phyloP scores from a whole-genome alignment of 306 rosid species.

The Medicago ruthenica region DNA sequence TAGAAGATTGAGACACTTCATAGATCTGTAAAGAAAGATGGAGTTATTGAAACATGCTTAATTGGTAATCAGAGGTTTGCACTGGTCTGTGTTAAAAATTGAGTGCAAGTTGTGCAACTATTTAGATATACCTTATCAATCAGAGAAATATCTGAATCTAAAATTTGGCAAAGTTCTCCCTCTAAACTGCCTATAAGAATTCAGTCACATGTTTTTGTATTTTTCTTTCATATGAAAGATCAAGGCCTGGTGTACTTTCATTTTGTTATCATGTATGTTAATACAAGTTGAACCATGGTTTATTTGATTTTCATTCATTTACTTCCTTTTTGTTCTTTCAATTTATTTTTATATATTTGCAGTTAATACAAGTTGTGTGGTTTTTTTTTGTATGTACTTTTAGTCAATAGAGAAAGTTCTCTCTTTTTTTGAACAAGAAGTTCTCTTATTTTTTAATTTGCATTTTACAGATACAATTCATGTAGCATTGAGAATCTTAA shows the following conservation, averaged over 20 bases:
- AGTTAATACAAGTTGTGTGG: background rate
- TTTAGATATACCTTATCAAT: slow-evolving; percentile 16
- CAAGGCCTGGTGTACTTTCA: background rate
- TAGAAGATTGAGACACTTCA: slow-evolving; percentile 33
- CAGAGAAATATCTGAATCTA: slow-evolving; percentile 10
- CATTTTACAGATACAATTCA: background rate
- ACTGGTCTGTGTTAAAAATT: slow-evolving; percentile 18
- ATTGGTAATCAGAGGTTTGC: slow-evolving; percentile 12
- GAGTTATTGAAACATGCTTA: slow-evolving; percentile 35
- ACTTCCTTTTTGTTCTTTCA: no score
- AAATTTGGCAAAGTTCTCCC: slow-evolving; percentile 30
- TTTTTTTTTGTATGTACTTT: background rate
- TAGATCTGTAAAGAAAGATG: slow-evolving; percentile 42
- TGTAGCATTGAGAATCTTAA: background rate
- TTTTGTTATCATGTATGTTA: background rate
- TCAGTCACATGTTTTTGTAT: slow-evolving; percentile 26
- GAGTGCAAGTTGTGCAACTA: slow-evolving; percentile 23
- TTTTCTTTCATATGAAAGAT: slow-evolving; percentile 13
- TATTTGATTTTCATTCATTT: background rate
- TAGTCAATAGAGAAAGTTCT: no score
- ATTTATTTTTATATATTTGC: background rate
- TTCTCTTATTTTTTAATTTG: no score
- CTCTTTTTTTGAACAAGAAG: no score
- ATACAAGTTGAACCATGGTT: slow-evolving; percentile 20
- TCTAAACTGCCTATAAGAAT: slow-evolving; percentile 27